Base-by-base conservation (phyloP, 208 protist species). In the Leishmania lainsoni region DNA sequence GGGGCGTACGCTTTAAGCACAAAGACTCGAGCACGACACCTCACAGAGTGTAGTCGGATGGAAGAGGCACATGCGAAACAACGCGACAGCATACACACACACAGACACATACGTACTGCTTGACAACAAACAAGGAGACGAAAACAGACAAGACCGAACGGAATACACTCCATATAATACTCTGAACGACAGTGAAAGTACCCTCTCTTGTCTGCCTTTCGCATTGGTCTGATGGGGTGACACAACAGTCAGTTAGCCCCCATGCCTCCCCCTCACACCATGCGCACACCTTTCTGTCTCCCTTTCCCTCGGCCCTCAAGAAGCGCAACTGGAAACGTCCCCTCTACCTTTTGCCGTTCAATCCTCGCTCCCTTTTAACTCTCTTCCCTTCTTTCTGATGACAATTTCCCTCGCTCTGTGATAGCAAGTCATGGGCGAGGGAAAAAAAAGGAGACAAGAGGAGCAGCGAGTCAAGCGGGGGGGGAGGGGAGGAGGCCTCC, bases 31-130 rank as follows among this genome's bases (percentile, higher is more conserved):
- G 58, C 66, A 71, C 39, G 2, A 45, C 39, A 65, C 14, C 10
- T 12, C 22, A 20, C 16, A 71, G 2, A 71, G 49, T 26, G 39
- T 45, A 45, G 35, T 17, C 8, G 2, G 32, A 5, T 5, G 39
- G 39, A 49, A 20, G 9, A 49, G 22, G 32, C 48, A 52, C 69
- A 51, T 22, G 48, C 39, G 52, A 20, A 73, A 35, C 5, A 2
- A 35, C 16, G 2, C 12, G 12, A 8, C 61, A 68, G 17, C 61
- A n/a, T 29, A 20, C 61, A 39, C 35, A 10, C 61, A 81, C 58
- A 83, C 49, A 78, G 2, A 32, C 58, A 72, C n/a, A 82, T 22
- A 45, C 29, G 35, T 76, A 51, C 20, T 52, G 39, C 26, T 0
- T 51, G 45, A 29, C 42, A 51, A 45, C 1, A 35, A 20, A 29